Evolutionary conservation across 2,329 filamentous ascomycete species (phyloP).

Genomic region (Cephalotrichum gorgonifer): DNA sequence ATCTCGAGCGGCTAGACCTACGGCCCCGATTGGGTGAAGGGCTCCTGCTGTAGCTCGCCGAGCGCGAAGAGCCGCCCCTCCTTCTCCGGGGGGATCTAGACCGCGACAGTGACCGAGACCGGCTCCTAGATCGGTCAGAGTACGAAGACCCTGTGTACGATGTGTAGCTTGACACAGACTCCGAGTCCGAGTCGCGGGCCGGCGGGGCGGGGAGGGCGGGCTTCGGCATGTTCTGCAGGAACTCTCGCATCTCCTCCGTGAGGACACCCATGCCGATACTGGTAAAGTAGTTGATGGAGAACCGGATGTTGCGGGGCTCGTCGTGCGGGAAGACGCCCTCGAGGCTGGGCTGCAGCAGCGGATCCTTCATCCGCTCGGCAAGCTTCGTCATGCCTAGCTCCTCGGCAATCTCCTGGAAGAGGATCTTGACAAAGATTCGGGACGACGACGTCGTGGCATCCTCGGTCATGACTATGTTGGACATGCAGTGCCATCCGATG

Average conservation of each 20-base stretch:
- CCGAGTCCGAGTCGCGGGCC: slow-evolving; percentile 51
- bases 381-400: slow-evolving; percentile 76
- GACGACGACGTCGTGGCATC: slow-evolving; percentile 94
- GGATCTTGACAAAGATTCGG: slow-evolving; percentile 96
- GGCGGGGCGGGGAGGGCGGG: slow-evolving; percentile 62
- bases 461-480: slow-evolving; percentile 80
- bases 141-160: slow-evolving; percentile 58
- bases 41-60: slow-evolving; percentile 16
- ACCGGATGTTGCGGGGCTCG: slow-evolving; percentile 80
- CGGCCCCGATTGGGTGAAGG: slow-evolving; percentile 18
- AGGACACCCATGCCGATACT: slow-evolving; percentile 92
- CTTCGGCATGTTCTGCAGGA: slow-evolving; percentile 81
- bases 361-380: slow-evolving; percentile 65
- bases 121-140: slow-evolving; percentile 38
- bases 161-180: slow-evolving; percentile 69
- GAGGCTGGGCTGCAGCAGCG: slow-evolving; percentile 66
- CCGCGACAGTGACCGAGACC: slow-evolving; percentile 22
- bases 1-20: slow-evolving; percentile 28
- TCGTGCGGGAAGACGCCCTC: slow-evolving; percentile 84
- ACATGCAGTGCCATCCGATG: slow-evolving; percentile 85
- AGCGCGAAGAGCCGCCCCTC: slow-evolving; percentile 4
- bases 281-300: slow-evolving; percentile 99
- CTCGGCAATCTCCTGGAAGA: slow-evolving; percentile 87
- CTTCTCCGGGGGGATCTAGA: slow-evolving; percentile 10
- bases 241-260: slow-evolving; percentile 90